These are phyloP conservation scores for Clitopilus passeckerianus DNA, from an alignment of 768 basidiomycete species.

Conservation along the genomic window DNA sequence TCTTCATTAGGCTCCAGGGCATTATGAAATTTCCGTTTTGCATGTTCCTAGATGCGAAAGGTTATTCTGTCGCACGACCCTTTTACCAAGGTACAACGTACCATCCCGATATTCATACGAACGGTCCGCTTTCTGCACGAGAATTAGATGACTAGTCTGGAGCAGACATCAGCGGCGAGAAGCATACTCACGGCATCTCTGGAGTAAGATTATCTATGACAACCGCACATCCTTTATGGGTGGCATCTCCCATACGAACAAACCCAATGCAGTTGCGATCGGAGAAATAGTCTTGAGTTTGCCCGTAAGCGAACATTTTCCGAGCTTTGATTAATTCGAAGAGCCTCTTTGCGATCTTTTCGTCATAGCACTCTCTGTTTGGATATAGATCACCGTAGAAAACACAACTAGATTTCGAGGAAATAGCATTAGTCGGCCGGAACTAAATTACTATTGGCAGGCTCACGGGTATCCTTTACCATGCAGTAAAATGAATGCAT, in stretches of 20 bases:
- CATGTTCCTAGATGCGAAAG: constrained; percentile 22
- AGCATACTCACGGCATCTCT: not conserved
- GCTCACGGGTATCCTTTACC: constrained; percentile 70
- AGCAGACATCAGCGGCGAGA: not conserved
- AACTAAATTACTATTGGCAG: not conserved
- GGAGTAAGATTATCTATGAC: constrained; percentile 52
- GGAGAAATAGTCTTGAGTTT: constrained; percentile 53
- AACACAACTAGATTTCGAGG: constrained; percentile 54
- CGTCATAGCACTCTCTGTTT: constrained; percentile 62
- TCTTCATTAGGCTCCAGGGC: constrained; percentile 41
- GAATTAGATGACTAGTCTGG: not conserved
- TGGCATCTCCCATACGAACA: constrained; percentile 56
- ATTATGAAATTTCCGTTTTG: constrained; percentile 38
- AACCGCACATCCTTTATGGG: constrained; percentile 62
- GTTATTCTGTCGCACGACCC: not conserved
- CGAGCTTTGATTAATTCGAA: constrained; percentile 54
- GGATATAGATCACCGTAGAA: constrained; percentile 85
- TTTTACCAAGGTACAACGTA: constrained; percentile 24
- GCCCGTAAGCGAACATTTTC: constrained; percentile 63
- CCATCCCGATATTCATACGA: constrained; percentile 65
- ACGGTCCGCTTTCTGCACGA: constrained; percentile 13
- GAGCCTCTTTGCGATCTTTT: constrained; percentile 44
- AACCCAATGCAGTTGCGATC: constrained; percentile 70
- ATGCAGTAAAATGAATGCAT: constrained; percentile 74
- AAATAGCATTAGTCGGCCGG: not conserved